Evolutionary conservation across 768 basidiomycete species (phyloP).

Genomic region (Leccinellum albellum): DNA sequence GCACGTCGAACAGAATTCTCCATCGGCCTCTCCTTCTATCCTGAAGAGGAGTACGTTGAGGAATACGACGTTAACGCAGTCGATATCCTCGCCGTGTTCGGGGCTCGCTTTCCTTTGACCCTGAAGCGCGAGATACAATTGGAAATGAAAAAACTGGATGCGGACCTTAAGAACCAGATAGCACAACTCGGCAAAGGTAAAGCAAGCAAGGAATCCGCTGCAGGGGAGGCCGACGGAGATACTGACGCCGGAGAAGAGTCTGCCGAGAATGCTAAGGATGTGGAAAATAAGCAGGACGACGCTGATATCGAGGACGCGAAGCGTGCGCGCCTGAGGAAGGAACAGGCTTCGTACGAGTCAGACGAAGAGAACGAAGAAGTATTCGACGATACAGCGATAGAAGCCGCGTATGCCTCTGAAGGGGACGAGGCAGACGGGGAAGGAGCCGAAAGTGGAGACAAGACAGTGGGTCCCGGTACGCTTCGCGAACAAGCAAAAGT

Average conservation of each 20-base stretch:
- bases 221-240: constrained; percentile 44
- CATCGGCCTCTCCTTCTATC: constrained; percentile 82
- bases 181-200: constrained; percentile 83
- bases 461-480: constrained; percentile 19
- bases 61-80: constrained; percentile 75
- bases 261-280: constrained; percentile 50
- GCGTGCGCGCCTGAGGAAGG: constrained; percentile 62
- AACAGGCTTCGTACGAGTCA: constrained; percentile 71
- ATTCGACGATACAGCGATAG: constrained; percentile 53
- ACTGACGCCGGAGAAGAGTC: constrained; percentile 51
- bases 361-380: constrained; percentile 46
- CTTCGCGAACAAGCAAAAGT: constrained; percentile 41
- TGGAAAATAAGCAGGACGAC: constrained; percentile 73
- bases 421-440: constrained; percentile 33
- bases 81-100: constrained; percentile 73
- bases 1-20: constrained; percentile 77
- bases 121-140: constrained; percentile 82
- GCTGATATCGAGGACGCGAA: constrained; percentile 81
- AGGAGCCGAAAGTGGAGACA: constrained; percentile 23
- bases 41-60: constrained; percentile 71
- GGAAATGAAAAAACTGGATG: constrained; percentile 84
- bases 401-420: constrained; percentile 58
- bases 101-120: constrained; percentile 67
- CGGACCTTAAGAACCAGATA: constrained; percentile 74
- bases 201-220: constrained; percentile 39